A percentile compares a stretch with the other conserved stretches of the same genome.
These are phyloP conservation scores for Podaxis sp. DNA, from an alignment of 768 basidiomycete genomes.

Conservation along the genomic window DNA sequence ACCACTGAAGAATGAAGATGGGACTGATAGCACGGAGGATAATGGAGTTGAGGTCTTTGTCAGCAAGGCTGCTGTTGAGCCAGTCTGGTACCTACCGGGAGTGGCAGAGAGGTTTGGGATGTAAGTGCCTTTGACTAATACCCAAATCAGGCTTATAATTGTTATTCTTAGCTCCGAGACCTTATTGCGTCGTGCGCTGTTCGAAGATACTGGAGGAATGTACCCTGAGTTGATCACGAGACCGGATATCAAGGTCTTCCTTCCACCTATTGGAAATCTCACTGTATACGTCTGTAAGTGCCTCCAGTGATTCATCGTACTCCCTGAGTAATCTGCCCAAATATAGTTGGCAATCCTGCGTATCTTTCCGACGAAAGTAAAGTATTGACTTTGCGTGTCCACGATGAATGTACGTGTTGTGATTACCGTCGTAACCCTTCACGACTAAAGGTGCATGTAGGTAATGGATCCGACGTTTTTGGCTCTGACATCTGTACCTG, in stretches of 20 bases:
- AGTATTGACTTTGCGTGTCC: conserved; percentile 82
- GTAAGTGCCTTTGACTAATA: conserved; percentile 37
- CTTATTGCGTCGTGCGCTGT: conserved; percentile 83
- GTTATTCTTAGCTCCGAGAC: conserved; percentile 60
- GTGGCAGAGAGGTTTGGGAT: conserved; percentile 93
- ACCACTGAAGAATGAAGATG: conserved; percentile 61
- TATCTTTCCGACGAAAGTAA: conserved; percentile 72
- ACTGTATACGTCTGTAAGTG: conserved; percentile 87
- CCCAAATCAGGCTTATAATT: neutral
- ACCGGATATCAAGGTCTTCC: conserved; percentile 92
- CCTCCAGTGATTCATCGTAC: neutral
- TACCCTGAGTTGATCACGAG: conserved; percentile 94
- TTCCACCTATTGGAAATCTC: conserved; percentile 88
- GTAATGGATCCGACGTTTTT: conserved; percentile 94
- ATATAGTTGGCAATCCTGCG: conserved; percentile 75
- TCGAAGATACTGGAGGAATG: conserved; percentile 96
- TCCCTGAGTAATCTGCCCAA: neutral
- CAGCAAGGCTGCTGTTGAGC: conserved; percentile 95
- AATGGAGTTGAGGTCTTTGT: conserved; percentile 83
- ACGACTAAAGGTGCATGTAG: conserved; percentile 25
- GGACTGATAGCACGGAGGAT: conserved; percentile 41
- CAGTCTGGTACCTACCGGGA: conserved; percentile 93
- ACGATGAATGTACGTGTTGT: conserved; percentile 76
- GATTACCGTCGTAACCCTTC: neutral
- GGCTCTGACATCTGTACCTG: conserved; percentile 91